Evolutionary conservation across 768 basidiomycete genomes (phyloP).

Genomic region (Fomitopsis serialis): DNA sequence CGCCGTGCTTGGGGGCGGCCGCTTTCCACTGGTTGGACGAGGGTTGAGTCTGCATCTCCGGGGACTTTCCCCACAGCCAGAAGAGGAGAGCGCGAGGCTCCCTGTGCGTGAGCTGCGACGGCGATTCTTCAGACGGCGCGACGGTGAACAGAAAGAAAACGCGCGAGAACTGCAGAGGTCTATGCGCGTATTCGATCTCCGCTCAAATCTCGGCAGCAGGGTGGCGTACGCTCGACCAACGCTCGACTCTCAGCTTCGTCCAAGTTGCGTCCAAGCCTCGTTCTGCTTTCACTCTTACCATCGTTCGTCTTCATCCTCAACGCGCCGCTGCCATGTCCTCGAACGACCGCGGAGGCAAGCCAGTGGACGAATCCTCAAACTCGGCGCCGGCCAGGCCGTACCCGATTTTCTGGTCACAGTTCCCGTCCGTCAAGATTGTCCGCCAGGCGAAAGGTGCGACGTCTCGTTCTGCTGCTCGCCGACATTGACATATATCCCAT

Average conservation of each 20-base stretch:
- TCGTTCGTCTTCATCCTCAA: background rate
- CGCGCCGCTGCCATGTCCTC: conserved; percentile 1
- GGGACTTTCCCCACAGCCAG: conserved; percentile 91
- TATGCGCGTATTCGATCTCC: background rate
- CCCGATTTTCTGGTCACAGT: conserved; percentile 10
- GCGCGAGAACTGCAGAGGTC: background rate
- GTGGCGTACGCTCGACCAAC: too few relatives aligned
- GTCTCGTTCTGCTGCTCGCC: background rate
- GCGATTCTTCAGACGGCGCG: conserved; percentile 76
- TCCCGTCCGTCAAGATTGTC: conserved; percentile 20
- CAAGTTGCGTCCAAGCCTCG: too few relatives aligned
- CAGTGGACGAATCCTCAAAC: background rate
- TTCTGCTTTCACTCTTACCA: too few relatives aligned
- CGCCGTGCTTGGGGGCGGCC: conserved; percentile 68
- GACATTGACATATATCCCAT: background rate
- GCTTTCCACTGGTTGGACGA: conserved; percentile 62
- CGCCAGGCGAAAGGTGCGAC: conserved; percentile 17
- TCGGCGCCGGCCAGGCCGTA: background rate
- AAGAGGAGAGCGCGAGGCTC: conserved; percentile 39
- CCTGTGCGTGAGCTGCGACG: conserved; percentile 78
- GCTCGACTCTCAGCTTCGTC: too few relatives aligned
- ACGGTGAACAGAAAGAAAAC: conserved; percentile 19
- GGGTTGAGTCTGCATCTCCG: conserved; percentile 72
- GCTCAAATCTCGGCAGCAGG: background rate
- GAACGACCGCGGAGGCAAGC: background rate